These are phyloP conservation scores for Balakata baccata DNA, from an alignment of 345 rosid genomes.

Conservation along the genomic window DNA sequence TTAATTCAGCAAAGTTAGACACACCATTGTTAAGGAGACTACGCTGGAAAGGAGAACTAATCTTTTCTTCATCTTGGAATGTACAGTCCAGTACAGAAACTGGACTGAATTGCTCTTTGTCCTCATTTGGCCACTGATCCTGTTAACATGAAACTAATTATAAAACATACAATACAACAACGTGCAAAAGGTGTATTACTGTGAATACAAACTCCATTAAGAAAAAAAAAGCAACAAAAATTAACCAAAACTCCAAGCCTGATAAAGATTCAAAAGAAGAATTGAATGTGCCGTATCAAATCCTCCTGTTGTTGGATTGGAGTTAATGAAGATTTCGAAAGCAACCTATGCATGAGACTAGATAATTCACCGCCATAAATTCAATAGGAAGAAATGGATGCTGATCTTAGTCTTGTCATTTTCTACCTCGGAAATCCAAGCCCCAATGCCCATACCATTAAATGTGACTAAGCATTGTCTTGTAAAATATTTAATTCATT, in stretches of 20 bases:
- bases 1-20: neutral
- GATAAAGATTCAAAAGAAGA: neutral
- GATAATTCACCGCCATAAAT: neutral
- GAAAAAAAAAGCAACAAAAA: neutral
- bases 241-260: too few species aligned
- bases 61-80: slow-evolving; percentile 54
- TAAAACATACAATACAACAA: too few species aligned
- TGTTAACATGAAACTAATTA: slow-evolving; percentile 14
- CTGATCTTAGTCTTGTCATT: neutral
- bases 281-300: neutral
- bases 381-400: neutral
- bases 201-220: too few species aligned
- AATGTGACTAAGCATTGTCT: neutral
- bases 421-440: neutral
- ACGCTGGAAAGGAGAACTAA: slow-evolving; percentile 27
- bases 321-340: slow-evolving; percentile 5
- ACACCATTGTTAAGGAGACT: slow-evolving; percentile 33
- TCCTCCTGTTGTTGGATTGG: neutral
- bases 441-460: neutral
- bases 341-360: neutral
- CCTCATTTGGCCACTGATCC: slow-evolving; percentile 54
- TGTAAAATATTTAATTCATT: neutral
- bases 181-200: too few species aligned
- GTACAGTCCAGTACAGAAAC: slow-evolving; percentile 77
- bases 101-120: slow-evolving; percentile 79